These are phyloP conservation scores for Metschnikowia similis DNA, from an alignment of 805 yeast species.

Conservation along the genomic window DNA sequence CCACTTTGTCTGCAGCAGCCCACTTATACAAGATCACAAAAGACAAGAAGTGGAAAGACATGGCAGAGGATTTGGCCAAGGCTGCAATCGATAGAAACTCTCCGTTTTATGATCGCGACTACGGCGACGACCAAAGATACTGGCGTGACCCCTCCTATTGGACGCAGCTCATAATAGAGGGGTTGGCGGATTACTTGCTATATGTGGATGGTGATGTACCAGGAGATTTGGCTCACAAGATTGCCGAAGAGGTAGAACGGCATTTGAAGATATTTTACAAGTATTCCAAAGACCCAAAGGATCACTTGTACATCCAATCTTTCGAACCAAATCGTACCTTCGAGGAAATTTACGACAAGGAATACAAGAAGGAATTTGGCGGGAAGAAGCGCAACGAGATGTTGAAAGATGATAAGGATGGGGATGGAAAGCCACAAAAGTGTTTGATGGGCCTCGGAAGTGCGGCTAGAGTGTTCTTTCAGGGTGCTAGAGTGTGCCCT, in stretches of 20 bases:
- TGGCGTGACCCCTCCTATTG: constrained; percentile 65
- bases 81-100: constrained; percentile 56
- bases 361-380: constrained; percentile 52
- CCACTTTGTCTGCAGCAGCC: constrained; percentile 56
- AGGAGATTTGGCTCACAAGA: constrained; percentile 31
- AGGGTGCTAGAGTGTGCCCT: constrained; percentile 51
- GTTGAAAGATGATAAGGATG: constrained; percentile 48
- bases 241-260: constrained; percentile 44
- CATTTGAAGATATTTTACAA: constrained; percentile 56
- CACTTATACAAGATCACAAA: constrained; percentile 93
- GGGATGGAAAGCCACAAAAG: constrained; percentile 37
- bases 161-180: constrained; percentile 61
- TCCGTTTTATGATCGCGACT: constrained; percentile 62
- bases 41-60: constrained; percentile 78
- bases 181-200: constrained; percentile 60
- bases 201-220: constrained; percentile 43
- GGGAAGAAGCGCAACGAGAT: constrained; percentile 49
- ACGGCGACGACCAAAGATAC: constrained; percentile 48
- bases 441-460: constrained; percentile 60
- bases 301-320: constrained; percentile 56
- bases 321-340: constrained; percentile 56
- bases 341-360: constrained; percentile 42
- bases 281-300: constrained; percentile 52
- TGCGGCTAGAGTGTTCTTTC: constrained; percentile 67
- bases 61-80: constrained; percentile 46